phyloP scores from a whole-genome alignment of 306 rosid genomes.

The Castanea mollissima region DNA sequence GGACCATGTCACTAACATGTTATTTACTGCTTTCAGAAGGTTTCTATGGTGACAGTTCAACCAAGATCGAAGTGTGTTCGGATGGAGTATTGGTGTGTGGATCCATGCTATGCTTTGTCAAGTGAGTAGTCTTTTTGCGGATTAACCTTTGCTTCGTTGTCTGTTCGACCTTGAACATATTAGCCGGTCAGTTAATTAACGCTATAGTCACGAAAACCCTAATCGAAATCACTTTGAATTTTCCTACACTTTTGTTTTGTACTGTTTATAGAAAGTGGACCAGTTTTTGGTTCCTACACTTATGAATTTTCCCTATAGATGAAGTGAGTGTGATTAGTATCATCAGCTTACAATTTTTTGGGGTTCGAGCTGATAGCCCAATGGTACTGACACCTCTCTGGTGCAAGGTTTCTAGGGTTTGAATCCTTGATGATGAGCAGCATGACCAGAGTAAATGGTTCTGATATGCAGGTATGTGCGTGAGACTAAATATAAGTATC shows the following conservation, averaged over 20 bases:
- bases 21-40: not conserved
- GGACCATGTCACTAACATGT: not conserved
- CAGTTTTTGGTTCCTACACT: too few relatives aligned
- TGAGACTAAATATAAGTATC: not conserved
- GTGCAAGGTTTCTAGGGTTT: too few relatives aligned
- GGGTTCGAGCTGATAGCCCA: too few relatives aligned
- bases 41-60: not conserved
- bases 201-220: not conserved
- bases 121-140: slow-evolving; percentile 22
- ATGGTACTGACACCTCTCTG: too few relatives aligned
- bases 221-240: not conserved
- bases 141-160: slow-evolving; percentile 38
- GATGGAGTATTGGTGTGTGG: slow-evolving; percentile 23
- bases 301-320: too few relatives aligned
- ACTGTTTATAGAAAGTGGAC: too few relatives aligned
- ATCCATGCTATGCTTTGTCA: slow-evolving; percentile 34
- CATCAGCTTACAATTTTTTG: too few relatives aligned
- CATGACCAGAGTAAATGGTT: not conserved
- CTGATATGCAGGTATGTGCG: not conserved
- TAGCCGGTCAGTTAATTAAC: not conserved
- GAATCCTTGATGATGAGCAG: not conserved
- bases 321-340: too few relatives aligned
- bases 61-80: not conserved
- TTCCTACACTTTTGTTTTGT: not conserved
- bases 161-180: slow-evolving; percentile 46